These are phyloP conservation scores for Castanospermum australe DNA, from an alignment of 306 rosid genomes.

Conservation along the genomic window DNA sequence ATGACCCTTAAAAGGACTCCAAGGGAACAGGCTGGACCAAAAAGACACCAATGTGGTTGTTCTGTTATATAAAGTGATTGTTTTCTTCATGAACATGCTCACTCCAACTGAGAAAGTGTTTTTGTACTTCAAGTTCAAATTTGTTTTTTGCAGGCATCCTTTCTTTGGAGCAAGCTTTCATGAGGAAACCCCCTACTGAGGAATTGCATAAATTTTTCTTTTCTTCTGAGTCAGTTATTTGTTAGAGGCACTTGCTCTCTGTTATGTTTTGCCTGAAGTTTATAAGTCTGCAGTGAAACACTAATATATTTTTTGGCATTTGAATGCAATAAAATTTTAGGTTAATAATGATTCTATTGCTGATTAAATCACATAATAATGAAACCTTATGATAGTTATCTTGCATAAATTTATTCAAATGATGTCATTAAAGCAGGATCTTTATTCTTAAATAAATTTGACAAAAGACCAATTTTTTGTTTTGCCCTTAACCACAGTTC, in stretches of 20 bases:
- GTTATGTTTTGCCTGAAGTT: background rate
- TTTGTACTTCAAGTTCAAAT: background rate
- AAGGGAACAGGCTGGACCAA: background rate
- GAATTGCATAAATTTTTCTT: background rate
- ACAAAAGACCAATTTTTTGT: background rate
- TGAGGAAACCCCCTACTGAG: background rate
- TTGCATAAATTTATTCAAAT: background rate
- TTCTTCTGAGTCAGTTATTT: background rate
- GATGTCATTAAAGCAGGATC: conserved; percentile 5
- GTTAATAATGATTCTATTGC: background rate
- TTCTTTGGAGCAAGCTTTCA: background rate
- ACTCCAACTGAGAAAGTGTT: background rate
- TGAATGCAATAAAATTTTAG: conserved; percentile 8
- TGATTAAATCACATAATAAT: background rate
- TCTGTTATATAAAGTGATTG: background rate
- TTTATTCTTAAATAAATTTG: background rate
- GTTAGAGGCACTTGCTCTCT: background rate
- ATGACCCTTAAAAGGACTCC: background rate
- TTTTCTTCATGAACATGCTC: background rate
- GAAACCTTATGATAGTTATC: background rate
- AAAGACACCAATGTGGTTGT: conserved; percentile 9
- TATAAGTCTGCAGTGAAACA: background rate
- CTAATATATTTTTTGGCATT: background rate
- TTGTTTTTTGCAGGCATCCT: background rate
- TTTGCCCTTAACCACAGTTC: background rate